These are phyloP conservation scores for Populus hybrid DNA, from an alignment of 441 rosid genomes.

Conservation along the genomic window DNA sequence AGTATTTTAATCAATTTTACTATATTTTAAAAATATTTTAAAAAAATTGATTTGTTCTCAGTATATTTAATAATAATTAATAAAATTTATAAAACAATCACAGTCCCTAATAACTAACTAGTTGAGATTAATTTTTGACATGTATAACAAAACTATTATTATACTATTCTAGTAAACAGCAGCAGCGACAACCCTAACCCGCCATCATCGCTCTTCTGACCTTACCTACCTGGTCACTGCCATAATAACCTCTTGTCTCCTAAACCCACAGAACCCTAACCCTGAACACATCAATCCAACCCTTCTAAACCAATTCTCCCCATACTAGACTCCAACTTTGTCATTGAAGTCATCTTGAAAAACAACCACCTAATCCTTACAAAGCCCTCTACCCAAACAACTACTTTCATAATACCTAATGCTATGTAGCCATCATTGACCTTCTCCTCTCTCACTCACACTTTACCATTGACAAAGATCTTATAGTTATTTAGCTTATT, in stretches of 20 bases:
- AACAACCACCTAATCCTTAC: constrained; percentile 26
- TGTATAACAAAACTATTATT: no score
- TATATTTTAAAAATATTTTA: no score
- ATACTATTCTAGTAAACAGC: no score
- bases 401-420: constrained; percentile 23
- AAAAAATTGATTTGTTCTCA: no score
- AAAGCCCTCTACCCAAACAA: constrained; percentile 33
- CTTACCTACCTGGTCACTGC: no score
- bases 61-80: no score
- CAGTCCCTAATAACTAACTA: no score
- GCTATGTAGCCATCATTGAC: constrained; percentile 34
- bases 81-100: no score
- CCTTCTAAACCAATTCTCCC: constrained; percentile 28
- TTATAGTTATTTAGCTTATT: constrained; percentile 29
- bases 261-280: constrained; percentile 19
- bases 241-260: not conserved
- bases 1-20: no score
- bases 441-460: constrained; percentile 32
- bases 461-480: constrained; percentile 27
- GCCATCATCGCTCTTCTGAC: not conserved
- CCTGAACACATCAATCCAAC: constrained; percentile 9
- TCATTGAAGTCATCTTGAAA: constrained; percentile 22
- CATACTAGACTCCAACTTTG: constrained; percentile 16
- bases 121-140: no score
- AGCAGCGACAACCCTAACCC: not conserved